Evolutionary conservation across 257 asterid genomes (phyloP).

Genomic region (Gynochthodes officinalis): DNA sequence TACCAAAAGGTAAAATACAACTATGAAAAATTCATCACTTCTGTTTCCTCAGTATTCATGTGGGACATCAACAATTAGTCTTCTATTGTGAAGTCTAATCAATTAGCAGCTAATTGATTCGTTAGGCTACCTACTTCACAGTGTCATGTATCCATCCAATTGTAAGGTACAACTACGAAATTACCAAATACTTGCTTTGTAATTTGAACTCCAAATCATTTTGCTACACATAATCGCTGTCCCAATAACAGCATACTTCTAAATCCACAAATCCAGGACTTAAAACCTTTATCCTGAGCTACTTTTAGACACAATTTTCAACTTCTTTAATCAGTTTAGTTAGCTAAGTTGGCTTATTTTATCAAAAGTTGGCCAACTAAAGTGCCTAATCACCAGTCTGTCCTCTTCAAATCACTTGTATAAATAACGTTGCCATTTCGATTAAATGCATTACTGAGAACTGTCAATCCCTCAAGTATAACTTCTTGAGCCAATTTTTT

Average conservation of each 20-base stretch:
- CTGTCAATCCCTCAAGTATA: background rate
- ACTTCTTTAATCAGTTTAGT: background rate
- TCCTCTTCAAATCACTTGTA: slow-evolving; percentile 18
- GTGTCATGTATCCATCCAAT: slow-evolving; percentile 1
- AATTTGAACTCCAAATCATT: background rate
- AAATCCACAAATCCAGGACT: slow-evolving; percentile 2
- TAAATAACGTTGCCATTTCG: slow-evolving; percentile 9
- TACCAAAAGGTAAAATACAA: too few species aligned
- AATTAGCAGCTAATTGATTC: background rate
- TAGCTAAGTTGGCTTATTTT: slow-evolving; percentile 10
- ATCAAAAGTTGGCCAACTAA: slow-evolving; percentile 42
- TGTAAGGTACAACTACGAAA: slow-evolving; percentile 16
- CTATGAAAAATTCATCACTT: too few species aligned
- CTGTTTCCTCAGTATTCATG: too few species aligned
- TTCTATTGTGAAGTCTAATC: too few species aligned
- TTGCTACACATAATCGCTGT: background rate
- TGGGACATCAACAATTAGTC: too few species aligned
- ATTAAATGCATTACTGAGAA: background rate
- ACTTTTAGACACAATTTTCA: too few species aligned
- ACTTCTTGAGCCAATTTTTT: background rate
- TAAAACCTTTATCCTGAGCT: too few species aligned
- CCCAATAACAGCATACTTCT: slow-evolving; percentile 5
- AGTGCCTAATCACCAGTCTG: slow-evolving; percentile 23
- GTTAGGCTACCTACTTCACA: slow-evolving; percentile 6
- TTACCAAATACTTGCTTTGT: slow-evolving; percentile 17